Evolutionary conservation across 306 rosid genomes (phyloP).

Genomic region (Citrullus mucosospermus): DNA sequence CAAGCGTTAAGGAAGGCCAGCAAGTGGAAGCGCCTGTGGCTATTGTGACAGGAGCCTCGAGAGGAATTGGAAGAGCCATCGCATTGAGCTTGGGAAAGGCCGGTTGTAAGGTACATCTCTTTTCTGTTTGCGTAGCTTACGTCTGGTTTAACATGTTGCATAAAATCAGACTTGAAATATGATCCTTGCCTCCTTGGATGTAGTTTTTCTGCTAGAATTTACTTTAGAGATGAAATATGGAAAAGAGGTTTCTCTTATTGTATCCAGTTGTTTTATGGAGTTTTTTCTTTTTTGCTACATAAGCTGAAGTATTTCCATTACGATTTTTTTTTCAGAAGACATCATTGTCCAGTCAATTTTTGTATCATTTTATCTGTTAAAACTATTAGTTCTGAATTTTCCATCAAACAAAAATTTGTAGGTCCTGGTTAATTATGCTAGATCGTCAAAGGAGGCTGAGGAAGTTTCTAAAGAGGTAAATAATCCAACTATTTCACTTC

Average conservation of each 20-base stretch:
- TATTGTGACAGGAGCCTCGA: conserved; percentile 86
- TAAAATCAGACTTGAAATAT: background rate
- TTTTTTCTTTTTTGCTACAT: background rate
- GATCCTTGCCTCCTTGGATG: background rate
- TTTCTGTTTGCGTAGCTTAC: background rate
- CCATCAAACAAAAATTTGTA: conserved; percentile 15
- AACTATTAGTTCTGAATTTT: background rate
- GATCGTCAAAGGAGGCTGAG: conserved; percentile 90
- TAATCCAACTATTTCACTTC: background rate
- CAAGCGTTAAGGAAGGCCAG: conserved; percentile 30
- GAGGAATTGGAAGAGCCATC: conserved; percentile 84
- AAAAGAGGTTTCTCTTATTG: background rate
- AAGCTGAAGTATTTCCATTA: background rate
- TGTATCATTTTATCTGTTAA: background rate
- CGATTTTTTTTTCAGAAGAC: background rate
- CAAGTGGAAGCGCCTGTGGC: conserved; percentile 77
- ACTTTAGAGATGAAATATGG: background rate
- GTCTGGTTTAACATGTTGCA: background rate
- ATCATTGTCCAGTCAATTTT: background rate
- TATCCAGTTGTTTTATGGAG: background rate
- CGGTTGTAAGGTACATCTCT: conserved; percentile 68
- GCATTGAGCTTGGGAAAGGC: conserved; percentile 77
- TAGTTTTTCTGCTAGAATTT: background rate
- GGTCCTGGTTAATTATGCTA: conserved; percentile 89
- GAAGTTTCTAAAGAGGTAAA: conserved; percentile 84